A percentile compares a stretch with the other conserved stretches of the same genome.
These are phyloP conservation scores for Thelonectria discophora DNA, from an alignment of 2,329 filamentous ascomycete genomes.

Conservation along the genomic window DNA sequence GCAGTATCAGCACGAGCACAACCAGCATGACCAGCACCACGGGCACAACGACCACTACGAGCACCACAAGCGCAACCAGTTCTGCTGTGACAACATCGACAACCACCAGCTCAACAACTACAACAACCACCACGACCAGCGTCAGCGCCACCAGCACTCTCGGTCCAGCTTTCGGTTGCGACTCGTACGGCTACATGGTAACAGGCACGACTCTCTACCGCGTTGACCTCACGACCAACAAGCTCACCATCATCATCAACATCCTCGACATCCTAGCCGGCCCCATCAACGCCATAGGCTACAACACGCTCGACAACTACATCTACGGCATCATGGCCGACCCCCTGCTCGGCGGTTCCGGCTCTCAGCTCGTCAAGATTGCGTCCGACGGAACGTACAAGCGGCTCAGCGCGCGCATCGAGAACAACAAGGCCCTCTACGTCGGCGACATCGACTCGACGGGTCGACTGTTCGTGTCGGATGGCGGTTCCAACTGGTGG, in stretches of 20 bases:
- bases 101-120: neutral
- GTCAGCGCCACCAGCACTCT: neutral
- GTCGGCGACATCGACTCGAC: slow-evolving; percentile 39
- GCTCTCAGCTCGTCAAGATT: slow-evolving; percentile 37
- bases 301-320: slow-evolving; percentile 35
- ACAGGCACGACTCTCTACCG: slow-evolving; percentile 14
- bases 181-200: slow-evolving; percentile 26
- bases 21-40: too few relatives aligned
- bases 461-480: slow-evolving; percentile 37
- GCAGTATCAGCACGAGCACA: too few relatives aligned
- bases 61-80: neutral
- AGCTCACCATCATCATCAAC: neutral
- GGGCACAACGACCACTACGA: too few relatives aligned
- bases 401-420: slow-evolving; percentile 27
- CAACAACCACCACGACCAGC: neutral
- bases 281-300: slow-evolving; percentile 30
- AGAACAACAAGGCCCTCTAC: slow-evolving; percentile 24
- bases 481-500: slow-evolving; percentile 37
- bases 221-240: slow-evolving; percentile 22
- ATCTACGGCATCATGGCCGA: slow-evolving; percentile 31
- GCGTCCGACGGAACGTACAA: slow-evolving; percentile 33
- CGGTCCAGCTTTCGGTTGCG: slow-evolving; percentile 29
- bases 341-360: neutral
- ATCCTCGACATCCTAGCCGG: slow-evolving; percentile 19
- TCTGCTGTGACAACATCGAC: neutral